Evolutionary conservation across 345 rosid species (phyloP).

Genomic region (Viola odorata): DNA sequence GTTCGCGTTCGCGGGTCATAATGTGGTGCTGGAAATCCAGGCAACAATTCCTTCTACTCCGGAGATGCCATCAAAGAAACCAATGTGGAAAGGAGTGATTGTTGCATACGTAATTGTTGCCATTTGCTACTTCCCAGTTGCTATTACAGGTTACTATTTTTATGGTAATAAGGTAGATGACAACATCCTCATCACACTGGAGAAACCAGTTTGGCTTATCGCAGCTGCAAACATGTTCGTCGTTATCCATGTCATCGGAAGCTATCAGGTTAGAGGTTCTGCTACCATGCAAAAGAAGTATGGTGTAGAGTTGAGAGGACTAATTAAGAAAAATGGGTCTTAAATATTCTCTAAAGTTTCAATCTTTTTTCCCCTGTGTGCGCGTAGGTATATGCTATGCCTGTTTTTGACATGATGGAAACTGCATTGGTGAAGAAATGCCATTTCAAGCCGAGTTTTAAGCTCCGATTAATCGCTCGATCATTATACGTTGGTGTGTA

Average conservation of each 20-base stretch:
- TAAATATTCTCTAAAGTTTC: not conserved
- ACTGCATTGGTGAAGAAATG: constrained; percentile 50
- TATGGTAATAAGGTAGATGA: constrained; percentile 63
- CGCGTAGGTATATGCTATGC: constrained; percentile 72
- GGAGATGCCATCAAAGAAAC: constrained; percentile 63
- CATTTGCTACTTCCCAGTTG: constrained; percentile 79
- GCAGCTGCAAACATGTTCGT: constrained; percentile 71
- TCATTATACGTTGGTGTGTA: constrained; percentile 61
- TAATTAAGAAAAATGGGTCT: not conserved
- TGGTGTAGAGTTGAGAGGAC: no score
- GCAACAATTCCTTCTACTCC: constrained; percentile 89
- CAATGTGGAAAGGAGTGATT: constrained; percentile 87
- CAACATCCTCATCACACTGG: constrained; percentile 55
- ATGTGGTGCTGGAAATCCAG: constrained; percentile 80
- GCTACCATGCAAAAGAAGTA: not conserved
- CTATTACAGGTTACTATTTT: constrained; percentile 47
- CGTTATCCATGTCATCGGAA: constrained; percentile 73
- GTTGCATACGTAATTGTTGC: constrained; percentile 65
- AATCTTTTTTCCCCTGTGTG: not conserved
- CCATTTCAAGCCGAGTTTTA: constrained; percentile 40
- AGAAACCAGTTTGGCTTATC: constrained; percentile 66
- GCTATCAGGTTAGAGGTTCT: constrained; percentile 56
- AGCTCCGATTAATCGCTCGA: constrained; percentile 61
- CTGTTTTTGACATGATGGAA: constrained; percentile 84
- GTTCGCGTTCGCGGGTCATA: constrained; percentile 84